Percentiles rank a stretch among this genome's conserved stretches.
These are phyloP conservation scores for Phytophthora ohioensis DNA, from an alignment of 352 stramenopile genomes.

Conservation along the genomic window DNA sequence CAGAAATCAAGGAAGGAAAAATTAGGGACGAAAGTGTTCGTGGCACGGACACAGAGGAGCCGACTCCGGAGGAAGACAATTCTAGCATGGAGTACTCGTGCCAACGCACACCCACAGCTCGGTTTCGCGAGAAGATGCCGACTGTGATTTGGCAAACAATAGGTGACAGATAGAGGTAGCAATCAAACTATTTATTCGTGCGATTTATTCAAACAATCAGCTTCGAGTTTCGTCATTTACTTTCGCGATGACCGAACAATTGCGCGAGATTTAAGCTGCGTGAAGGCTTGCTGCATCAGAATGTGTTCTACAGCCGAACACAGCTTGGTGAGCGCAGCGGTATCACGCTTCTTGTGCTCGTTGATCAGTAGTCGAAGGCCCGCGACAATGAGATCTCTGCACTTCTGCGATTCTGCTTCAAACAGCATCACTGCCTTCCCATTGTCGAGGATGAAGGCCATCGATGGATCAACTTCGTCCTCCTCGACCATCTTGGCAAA, in stretches of 20 bases:
- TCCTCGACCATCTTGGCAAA: conserved; percentile 41
- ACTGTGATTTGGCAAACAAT: conserved; percentile 49
- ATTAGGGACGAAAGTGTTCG: conserved; percentile 35
- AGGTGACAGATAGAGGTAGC: conserved; percentile 35
- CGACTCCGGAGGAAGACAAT: conserved; percentile 48
- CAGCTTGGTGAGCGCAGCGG: conserved; percentile 45
- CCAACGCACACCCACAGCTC: conserved; percentile 51
- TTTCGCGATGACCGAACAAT: conserved; percentile 29
- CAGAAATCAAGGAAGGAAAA: conserved; percentile 39
- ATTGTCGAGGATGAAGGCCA: conserved; percentile 65
- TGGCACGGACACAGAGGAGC: conserved; percentile 42
- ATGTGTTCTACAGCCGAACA: conserved; percentile 27
- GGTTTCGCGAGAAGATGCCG: conserved; percentile 47
- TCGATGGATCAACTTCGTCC: conserved; percentile 24
- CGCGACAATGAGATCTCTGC: conserved; percentile 69
- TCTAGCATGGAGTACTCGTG: conserved; percentile 44
- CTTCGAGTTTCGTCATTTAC: conserved; percentile 22
- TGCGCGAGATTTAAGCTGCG: conserved; percentile 15
- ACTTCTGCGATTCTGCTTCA: conserved; percentile 72
- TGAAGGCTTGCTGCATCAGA: conserved; percentile 19
- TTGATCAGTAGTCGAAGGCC: conserved; percentile 68
- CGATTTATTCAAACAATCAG: conserved; percentile 20
- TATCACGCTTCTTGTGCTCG: conserved; percentile 65
- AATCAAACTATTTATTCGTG: conserved; percentile 47
- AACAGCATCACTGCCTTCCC: conserved; percentile 72